Evolutionary conservation across 2,329 filamentous ascomycete species (phyloP), one percentile per base, ranked within the genome.

Genomic region (Diplodia seriata): DNA sequence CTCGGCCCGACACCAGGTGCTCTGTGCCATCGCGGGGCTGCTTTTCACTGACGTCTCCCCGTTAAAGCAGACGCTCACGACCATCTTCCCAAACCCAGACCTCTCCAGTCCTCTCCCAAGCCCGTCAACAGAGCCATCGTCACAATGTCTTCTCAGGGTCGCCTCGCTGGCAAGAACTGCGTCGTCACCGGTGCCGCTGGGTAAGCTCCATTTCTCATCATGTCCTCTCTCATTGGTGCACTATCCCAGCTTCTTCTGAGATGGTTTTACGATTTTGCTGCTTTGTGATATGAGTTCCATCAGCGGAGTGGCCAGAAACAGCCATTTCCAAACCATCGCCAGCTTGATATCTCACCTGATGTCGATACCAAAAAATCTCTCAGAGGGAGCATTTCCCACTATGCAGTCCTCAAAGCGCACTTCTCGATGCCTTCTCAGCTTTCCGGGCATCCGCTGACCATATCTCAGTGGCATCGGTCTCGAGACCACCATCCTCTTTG

Each of bases 401-500:
- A 36, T 36, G 33, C 33, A 36, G 9, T 12, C 11, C 8, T 8
- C 31, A 33, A 11, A 7, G 7, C 20, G 3, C 14, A 12, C 23
- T 11, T 18, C 20, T 23, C 8, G 31, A 23, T 57, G n/a, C 33
- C 26, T 57, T 40, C 15, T 36, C 33, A 36, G 8, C 33, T 36
- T 36, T 36, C 33, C 26, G 29, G 11, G 20, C 31, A 36, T 51
- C 12, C 33, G 47, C 38, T 57, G 18, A 67, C 47, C 26, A 9
- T 23, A 6, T 26, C 15, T 26, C 75, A 94, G 94, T 76, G 94
- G 94, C 76, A 97, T 97, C 76, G 94, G 94, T 72, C 90, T 97
- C 59, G 93, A 97, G 83, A 97, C 94, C 2, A 87, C 87, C 67
- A 94, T 97, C 73, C 90, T 97, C 69, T 97, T 97, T 76, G 90